phyloP scores from a whole-genome alignment of 139 green algal genomes.

The Chlorella sp. region DNA sequence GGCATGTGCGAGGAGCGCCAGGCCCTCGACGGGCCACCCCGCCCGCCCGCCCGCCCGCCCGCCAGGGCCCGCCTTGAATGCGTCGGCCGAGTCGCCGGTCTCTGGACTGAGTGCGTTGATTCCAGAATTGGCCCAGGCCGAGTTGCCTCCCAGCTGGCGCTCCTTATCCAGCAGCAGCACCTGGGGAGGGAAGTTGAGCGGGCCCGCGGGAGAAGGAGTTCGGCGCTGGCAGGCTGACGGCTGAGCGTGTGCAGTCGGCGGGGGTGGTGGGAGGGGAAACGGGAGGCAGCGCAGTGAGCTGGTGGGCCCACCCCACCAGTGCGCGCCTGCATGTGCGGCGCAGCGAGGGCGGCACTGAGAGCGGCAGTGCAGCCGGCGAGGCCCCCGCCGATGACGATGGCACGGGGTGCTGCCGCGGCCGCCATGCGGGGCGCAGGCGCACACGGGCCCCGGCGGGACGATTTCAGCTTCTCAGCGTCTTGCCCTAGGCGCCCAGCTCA shows the following conservation, averaged over 20 bases:
- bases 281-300: no score
- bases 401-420: neutral
- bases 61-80: neutral
- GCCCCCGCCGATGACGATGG: neutral
- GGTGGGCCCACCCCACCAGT: no score
- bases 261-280: neutral
- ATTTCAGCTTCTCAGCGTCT: no score
- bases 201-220: neutral
- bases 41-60: no score
- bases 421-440: no score
- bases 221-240: neutral
- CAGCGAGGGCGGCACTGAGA: neutral
- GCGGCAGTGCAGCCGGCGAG: neutral
- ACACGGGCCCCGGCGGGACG: no score
- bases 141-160: neutral
- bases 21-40: no score
- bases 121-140: neutral
- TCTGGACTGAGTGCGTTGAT: constrained; percentile 1
- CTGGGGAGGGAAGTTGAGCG: neutral
- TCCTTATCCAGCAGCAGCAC: neutral
- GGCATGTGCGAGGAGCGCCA: no score
- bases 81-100: neutral
- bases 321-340: neutral
- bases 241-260: neutral
- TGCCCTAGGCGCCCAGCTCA: no score